These are phyloP conservation scores for Immersiella caudata DNA, from an alignment of 495 filamentous ascomycete species.

Conservation along the genomic window DNA sequence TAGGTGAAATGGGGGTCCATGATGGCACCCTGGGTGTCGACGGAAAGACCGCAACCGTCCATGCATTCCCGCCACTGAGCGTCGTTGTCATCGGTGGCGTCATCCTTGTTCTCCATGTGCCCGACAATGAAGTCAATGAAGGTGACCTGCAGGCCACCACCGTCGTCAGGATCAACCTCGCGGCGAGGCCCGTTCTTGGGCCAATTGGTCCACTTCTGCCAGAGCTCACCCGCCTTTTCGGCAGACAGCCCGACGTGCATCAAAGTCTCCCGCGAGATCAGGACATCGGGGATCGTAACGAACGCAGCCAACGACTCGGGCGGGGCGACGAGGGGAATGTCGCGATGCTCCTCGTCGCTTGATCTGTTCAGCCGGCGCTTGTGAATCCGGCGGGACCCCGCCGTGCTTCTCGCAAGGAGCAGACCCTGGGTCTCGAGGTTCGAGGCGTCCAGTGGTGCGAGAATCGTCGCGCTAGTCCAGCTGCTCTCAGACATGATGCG, in stretches of 20 bases:
- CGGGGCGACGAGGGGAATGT: not conserved
- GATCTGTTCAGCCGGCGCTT: not conserved
- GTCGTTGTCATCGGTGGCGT: not conserved
- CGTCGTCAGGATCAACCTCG: constrained; percentile 2
- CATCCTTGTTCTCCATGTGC: not conserved
- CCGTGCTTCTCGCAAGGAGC: not conserved
- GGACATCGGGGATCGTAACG: not conserved
- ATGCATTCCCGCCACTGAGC: constrained; percentile 1
- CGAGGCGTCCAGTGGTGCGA: not conserved
- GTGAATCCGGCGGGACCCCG: not conserved
- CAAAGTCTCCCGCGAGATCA: constrained; percentile 2
- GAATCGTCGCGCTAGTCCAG: not conserved
- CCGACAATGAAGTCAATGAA: not conserved
- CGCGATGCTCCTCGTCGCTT: not conserved
- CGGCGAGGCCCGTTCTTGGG: constrained; percentile 1
- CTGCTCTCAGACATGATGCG: not conserved
- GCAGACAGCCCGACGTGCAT: constrained; percentile 1
- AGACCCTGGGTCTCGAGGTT: not conserved
- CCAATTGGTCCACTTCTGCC: constrained; percentile 25
- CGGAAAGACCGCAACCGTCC: not conserved
- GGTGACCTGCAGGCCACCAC: not conserved
- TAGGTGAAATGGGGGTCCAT: not conserved
- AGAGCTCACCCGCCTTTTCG: not conserved
- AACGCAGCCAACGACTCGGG: not conserved
- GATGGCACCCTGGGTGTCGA: constrained; percentile 2